phyloP scores from a whole-genome alignment of 768 basidiomycete genomes.

The Mycena capillaripes region DNA sequence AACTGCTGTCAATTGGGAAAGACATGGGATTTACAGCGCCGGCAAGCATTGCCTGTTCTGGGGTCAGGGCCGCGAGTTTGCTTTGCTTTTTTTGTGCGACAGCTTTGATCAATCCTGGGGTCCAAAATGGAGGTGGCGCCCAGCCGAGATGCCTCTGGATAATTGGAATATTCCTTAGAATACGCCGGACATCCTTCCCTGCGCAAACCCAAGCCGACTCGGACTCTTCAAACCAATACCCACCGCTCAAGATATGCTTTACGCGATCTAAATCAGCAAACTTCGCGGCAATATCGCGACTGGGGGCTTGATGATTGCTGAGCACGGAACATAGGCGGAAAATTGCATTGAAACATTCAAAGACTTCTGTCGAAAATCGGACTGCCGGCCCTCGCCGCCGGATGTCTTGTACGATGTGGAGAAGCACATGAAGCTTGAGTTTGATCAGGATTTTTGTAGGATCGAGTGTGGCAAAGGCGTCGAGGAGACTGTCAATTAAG shows the following conservation, averaged over 20 bases:
- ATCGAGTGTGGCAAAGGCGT: conserved; percentile 48
- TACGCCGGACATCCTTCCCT: conserved; percentile 31
- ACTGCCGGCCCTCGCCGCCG: conserved; percentile 50
- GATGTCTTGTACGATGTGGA: conserved; percentile 51
- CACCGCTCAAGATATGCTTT: conserved; percentile 49
- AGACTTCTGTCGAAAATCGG: conserved; percentile 50
- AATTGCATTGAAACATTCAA: no score
- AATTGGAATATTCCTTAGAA: conserved; percentile 27
- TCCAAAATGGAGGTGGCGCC: conserved; percentile 23
- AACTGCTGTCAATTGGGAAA: background rate
- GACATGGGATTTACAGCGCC: no score
- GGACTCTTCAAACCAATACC: conserved; percentile 45
- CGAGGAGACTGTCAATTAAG: conserved; percentile 52
- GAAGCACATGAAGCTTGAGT: conserved; percentile 54
- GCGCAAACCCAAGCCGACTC: conserved; percentile 34
- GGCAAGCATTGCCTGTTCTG: no score
- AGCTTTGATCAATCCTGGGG: conserved; percentile 4
- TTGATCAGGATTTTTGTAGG: conserved; percentile 52
- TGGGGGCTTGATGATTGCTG: conserved; percentile 62
- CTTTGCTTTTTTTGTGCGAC: conserved; percentile 21
- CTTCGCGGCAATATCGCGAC: conserved; percentile 54
- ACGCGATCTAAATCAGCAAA: conserved; percentile 47
- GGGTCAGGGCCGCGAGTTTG: background rate
- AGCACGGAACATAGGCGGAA: no score
- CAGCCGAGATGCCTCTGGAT: conserved; percentile 40